A percentile compares a stretch with the other conserved stretches of the same genome.
phyloP scores from a whole-genome alignment of 176 grass and related monocot species.

The Puccinellia tenuiflora region DNA sequence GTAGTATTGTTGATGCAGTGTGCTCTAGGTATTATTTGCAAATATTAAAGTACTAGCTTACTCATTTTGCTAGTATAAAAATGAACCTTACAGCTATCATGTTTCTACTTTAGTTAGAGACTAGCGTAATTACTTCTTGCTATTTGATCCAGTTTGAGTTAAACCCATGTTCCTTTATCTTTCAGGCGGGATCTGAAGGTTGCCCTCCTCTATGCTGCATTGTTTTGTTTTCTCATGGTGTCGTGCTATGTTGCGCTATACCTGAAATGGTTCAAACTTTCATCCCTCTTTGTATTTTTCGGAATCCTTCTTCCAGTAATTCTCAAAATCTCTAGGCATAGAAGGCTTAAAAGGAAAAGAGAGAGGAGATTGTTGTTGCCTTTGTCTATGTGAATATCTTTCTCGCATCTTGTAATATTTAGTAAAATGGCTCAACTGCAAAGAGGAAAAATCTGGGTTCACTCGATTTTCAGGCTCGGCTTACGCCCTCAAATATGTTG shows the following conservation, averaged over 20 bases:
- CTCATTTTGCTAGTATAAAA: constrained; percentile 1
- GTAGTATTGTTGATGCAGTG: background rate
- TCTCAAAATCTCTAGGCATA: constrained; percentile 89
- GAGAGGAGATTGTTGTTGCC: constrained; percentile 87
- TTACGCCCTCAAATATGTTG: constrained; percentile 14
- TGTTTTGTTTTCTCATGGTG: constrained; percentile 77
- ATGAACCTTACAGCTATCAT: background rate
- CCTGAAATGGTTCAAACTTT: constrained; percentile 61
- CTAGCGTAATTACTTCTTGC: background rate
- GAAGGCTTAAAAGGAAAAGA: constrained; percentile 75
- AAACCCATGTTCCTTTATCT: constrained; percentile 14
- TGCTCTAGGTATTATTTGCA: constrained; percentile 20
- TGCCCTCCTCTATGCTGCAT: constrained; percentile 52
- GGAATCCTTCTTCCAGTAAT: constrained; percentile 64
- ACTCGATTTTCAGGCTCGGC: constrained; percentile 3
- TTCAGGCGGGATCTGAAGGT: constrained; percentile 69
- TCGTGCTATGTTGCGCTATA: constrained; percentile 57
- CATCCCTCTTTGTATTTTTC: constrained; percentile 50
- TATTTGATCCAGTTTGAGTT: constrained; percentile 6
- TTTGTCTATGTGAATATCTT: constrained; percentile 88
- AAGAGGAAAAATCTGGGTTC: constrained; percentile 28
- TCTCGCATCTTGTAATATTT: constrained; percentile 38
- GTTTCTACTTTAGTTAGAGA: background rate
- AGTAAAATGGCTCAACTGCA: constrained; percentile 40
- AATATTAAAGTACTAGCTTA: background rate